phyloP scores from a whole-genome alignment of 2,329 filamentous ascomycete species.

The Gaeumannomyces sp. region DNA sequence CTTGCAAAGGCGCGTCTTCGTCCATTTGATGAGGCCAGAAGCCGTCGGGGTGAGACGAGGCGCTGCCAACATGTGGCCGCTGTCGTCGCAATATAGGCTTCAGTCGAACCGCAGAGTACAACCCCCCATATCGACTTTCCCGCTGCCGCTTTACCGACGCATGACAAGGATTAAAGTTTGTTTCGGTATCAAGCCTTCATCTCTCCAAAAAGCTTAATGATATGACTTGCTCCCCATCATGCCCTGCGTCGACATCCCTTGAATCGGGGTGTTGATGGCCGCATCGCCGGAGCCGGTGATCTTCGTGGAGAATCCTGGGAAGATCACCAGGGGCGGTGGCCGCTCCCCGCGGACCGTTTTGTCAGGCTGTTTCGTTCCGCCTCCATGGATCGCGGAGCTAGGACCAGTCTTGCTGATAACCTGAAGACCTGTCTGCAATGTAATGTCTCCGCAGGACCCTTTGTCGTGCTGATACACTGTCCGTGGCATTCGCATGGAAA shows the following conservation, averaged over 20 bases:
- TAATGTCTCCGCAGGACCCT: not conserved
- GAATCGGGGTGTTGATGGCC: no score
- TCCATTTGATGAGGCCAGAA: not conserved
- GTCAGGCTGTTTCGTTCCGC: not conserved
- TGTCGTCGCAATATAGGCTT: not conserved
- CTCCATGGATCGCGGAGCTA: no score
- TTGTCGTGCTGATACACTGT: not conserved
- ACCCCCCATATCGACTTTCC: no score
- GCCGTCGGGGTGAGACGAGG: not conserved
- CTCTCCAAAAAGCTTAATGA: not conserved
- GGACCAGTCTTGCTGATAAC: not conserved
- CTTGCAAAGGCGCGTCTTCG: not conserved
- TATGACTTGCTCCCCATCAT: not conserved
- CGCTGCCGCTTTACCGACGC: not conserved
- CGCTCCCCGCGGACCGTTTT: no score
- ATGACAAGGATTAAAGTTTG: not conserved
- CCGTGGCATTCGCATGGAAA: not conserved
- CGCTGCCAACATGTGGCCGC: not conserved
- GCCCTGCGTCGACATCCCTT: no score
- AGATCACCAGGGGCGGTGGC: no score
- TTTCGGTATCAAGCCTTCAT: not conserved
- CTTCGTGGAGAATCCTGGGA: no score
- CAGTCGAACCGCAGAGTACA: not conserved
- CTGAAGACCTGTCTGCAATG: not conserved
- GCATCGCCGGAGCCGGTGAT: no score